phyloP scores from a whole-genome alignment of 345 rosid genomes.

The Triadica sebifera region DNA sequence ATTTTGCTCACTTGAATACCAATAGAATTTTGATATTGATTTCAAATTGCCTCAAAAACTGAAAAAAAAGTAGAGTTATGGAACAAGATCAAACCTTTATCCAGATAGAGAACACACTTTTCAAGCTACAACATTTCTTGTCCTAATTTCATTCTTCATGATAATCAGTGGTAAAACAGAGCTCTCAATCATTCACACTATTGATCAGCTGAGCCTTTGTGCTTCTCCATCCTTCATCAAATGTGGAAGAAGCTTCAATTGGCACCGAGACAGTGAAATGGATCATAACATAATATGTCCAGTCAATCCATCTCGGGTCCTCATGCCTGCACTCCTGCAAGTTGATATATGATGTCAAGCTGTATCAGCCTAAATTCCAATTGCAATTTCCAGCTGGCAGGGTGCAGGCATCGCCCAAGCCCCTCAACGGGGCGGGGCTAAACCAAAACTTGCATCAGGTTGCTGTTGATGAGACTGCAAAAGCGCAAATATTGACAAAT shows the following conservation, averaged over 20 bases:
- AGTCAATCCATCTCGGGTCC: constrained; percentile 44
- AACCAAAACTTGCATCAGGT: constrained; percentile 70
- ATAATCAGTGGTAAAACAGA: constrained; percentile 23
- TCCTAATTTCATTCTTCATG: constrained; percentile 17
- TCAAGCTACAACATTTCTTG: constrained; percentile 21
- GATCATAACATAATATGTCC: constrained; percentile 13
- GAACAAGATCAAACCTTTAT: constrained; percentile 29
- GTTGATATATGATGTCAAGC: constrained; percentile 13
- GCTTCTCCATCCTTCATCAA: constrained; percentile 35
- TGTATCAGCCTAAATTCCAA: constrained; percentile 20
- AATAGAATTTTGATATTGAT: neutral
- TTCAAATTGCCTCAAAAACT: too few relatives aligned
- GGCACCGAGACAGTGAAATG: constrained; percentile 33
- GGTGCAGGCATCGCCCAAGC: constrained; percentile 90
- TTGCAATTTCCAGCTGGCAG: constrained; percentile 26
- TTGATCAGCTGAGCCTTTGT: constrained; percentile 16
- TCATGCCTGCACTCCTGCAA: constrained; percentile 67
- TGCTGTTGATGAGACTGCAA: constrained; percentile 64
- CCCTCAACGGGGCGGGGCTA: constrained; percentile 96
- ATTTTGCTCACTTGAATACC: neutral
- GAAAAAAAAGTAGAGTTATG: neutral
- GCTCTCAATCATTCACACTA: constrained; percentile 12
- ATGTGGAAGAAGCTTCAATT: constrained; percentile 29
- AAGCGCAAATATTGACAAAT: constrained; percentile 4
- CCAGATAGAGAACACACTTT: constrained; percentile 4